Base-by-base conservation (phyloP, 1,284 basidiomycete species). In the Cryptococcus sp. region DNA sequence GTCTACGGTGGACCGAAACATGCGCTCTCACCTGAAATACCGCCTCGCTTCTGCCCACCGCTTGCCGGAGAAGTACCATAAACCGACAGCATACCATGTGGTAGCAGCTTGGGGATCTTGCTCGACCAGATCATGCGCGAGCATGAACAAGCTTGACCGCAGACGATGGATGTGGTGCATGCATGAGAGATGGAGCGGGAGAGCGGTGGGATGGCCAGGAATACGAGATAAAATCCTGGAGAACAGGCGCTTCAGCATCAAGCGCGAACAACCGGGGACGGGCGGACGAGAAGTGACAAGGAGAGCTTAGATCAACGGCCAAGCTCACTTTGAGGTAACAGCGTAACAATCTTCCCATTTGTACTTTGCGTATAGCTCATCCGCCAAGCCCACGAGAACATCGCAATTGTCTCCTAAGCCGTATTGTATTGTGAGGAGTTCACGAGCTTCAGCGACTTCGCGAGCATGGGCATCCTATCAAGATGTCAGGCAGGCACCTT, bases 31-130 rank as follows among this genome's bases (percentile, higher is more conserved):
- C 91, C 90, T 91, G 74, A 97, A 94, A 74, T 93, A 96, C 61
- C 93, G 87, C 63, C 93, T 81, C 8, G 93, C 91, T 65, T 93
- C 90, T 19, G 86, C 81, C 87, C 89, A 99, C 65, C 94, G 88
- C 54, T 85, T 84, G 17, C 87, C 86, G 26, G 87, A 85, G 54
- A 95, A 85, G 75, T 99, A 99, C 92, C 95, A 99, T 40, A 96
- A 86, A 0, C 95, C 96, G 20, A 98, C 96, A 2, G 95, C 93
- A 77, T 98, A 99, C 96, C 96, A 99, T 64, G 91, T 93, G 49
- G 92, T 85, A 0, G 93, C 87, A 44, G 89, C 88, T 68, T 94
- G 90, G 0, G 96, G 94, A 70, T 97, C 93, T 48, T 86, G 86
- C 51, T 96, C 91, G 13, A 98, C 93, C 67, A 99, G 84, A 68